Conservation (phyloP, 768 basidiomycete genomes). For the Mycena belliarum region DNA sequence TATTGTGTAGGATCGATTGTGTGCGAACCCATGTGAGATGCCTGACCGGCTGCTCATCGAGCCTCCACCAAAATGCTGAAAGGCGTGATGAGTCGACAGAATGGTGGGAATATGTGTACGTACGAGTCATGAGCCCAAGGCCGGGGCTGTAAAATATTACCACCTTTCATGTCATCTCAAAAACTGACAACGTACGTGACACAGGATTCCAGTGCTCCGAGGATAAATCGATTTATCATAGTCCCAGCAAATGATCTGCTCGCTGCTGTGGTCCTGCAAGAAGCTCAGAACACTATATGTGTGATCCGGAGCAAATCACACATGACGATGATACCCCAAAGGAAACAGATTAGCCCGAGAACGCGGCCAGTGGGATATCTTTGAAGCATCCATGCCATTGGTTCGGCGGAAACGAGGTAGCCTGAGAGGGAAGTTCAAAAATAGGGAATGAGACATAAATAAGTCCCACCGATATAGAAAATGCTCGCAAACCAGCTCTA, state of each 20-base stretch:
- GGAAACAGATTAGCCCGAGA: slow-evolving; percentile 23
- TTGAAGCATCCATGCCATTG: slow-evolving; percentile 31
- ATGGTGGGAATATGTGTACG: background rate
- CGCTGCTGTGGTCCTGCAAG: slow-evolving; percentile 25
- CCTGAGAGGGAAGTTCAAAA: no score
- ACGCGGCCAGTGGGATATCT: slow-evolving; percentile 15
- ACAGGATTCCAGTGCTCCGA: slow-evolving; percentile 29
- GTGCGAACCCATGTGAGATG: slow-evolving; percentile 31
- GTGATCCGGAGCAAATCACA: background rate
- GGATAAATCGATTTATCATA: slow-evolving; percentile 28
- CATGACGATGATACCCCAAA: slow-evolving; percentile 37
- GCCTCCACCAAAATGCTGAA: slow-evolving; percentile 30
- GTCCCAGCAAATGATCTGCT: slow-evolving; percentile 27
- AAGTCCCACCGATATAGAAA: slow-evolving; percentile 21
- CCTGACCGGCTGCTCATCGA: slow-evolving; percentile 29
- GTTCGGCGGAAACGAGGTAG: slow-evolving; percentile 31
- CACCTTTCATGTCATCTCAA: background rate
- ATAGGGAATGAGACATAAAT: background rate
- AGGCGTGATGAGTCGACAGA: background rate
- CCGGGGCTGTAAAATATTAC: slow-evolving; percentile 23
- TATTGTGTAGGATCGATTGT: background rate
- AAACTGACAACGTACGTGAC: slow-evolving; percentile 27
- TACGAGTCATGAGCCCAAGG: slow-evolving; percentile 32
- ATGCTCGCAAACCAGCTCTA: slow-evolving; percentile 15
- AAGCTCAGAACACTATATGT: background rate